Percentiles rank a stretch among this genome's conserved stretches.
These are phyloP conservation scores for Boehmeria nivea DNA, from an alignment of 306 rosid species.

Conservation along the genomic window DNA sequence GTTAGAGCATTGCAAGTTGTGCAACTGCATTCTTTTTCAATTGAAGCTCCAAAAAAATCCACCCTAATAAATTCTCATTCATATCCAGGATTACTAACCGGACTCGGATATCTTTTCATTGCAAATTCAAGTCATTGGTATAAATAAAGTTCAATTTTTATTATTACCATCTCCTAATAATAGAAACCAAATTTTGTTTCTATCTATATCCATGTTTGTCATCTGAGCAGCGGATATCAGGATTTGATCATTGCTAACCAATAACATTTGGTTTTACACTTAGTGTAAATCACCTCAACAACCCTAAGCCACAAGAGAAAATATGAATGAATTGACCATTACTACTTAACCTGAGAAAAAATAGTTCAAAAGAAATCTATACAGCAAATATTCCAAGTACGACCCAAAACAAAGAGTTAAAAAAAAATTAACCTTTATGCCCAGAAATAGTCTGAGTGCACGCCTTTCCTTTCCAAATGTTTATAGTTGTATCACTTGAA, in stretches of 20 bases:
- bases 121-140: not conserved
- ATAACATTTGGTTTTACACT: not conserved
- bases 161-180: not conserved
- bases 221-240: conserved; percentile 5
- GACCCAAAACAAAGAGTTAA: not conserved
- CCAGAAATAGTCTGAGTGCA: conserved; percentile 71
- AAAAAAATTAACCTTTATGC: conserved; percentile 58
- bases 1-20: no score
- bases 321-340: no score
- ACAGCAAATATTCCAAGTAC: not conserved
- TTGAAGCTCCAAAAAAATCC: no score
- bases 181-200: not conserved
- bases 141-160: not conserved
- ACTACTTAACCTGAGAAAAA: not conserved
- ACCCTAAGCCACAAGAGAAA: conserved; percentile 4
- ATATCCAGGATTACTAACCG: not conserved
- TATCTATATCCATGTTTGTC: no score
- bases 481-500: conserved; percentile 80
- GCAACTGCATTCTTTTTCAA: no score
- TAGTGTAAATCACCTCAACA: not conserved
- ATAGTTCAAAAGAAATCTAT: not conserved
- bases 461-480: conserved; percentile 82
- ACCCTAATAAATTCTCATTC: no score
- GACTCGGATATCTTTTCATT: not conserved
- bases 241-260: not conserved